These are phyloP conservation scores for Pulveroboletus ravenelii DNA, from an alignment of 768 basidiomycete genomes.

Conservation along the genomic window DNA sequence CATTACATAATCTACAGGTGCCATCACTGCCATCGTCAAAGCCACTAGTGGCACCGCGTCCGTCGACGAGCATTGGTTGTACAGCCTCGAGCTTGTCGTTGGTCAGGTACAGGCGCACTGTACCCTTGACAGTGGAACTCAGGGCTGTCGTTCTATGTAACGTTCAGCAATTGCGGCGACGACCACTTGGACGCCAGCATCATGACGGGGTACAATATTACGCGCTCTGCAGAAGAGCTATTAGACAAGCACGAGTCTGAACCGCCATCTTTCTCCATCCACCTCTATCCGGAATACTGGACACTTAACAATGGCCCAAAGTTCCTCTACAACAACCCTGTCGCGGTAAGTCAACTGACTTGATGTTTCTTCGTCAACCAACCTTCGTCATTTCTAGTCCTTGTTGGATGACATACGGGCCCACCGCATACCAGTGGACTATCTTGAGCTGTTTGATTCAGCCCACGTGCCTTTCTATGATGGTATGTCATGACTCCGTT, in stretches of 20 bases:
- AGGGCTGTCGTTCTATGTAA: background rate
- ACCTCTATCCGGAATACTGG: slow-evolving; percentile 79
- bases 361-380: slow-evolving; percentile 2
- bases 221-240: slow-evolving; percentile 57
- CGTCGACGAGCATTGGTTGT: slow-evolving; percentile 3
- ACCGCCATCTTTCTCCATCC: slow-evolving; percentile 73
- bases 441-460: slow-evolving; percentile 73
- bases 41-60: slow-evolving; percentile 17
- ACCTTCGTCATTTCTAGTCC: slow-evolving; percentile 41
- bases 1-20: slow-evolving; percentile 20
- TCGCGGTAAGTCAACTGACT: slow-evolving; percentile 42
- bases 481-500: slow-evolving; percentile 42
- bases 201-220: slow-evolving; percentile 74
- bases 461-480: slow-evolving; percentile 78
- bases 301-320: slow-evolving; percentile 75
- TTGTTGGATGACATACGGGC: slow-evolving; percentile 80
- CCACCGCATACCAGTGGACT: slow-evolving; percentile 81
- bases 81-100: background rate
- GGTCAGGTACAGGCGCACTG: background rate
- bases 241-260: slow-evolving; percentile 51
- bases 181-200: slow-evolving; percentile 35
- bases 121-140: background rate
- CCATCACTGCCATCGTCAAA: background rate
- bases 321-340: slow-evolving; percentile 75
- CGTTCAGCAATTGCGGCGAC: slow-evolving; percentile 2